A percentile compares a stretch with the other conserved stretches of the same genome.
Evolutionary conservation across 2,329 filamentous ascomycete genomes (phyloP).

Genomic region (Thielaviopsis ethacetica): DNA sequence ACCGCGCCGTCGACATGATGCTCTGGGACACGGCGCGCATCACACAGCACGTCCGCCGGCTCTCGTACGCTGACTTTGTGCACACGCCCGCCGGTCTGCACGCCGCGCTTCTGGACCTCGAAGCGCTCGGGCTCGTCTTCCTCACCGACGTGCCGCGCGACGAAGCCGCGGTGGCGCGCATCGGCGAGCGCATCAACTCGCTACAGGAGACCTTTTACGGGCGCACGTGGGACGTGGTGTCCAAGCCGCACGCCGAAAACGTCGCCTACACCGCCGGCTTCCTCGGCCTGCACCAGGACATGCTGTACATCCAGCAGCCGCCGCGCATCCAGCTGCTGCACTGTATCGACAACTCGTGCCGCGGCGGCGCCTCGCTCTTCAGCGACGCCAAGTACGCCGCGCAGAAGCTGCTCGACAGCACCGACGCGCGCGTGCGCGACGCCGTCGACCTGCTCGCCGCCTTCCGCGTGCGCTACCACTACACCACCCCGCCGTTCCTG

Average conservation of each 20-base stretch:
- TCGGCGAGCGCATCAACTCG: conserved; percentile 58
- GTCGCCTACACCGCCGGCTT: conserved; percentile 75
- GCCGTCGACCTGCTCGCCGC: conserved; percentile 24
- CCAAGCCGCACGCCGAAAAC: conserved; percentile 70
- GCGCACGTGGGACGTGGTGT: conserved; percentile 74
- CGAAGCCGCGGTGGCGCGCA: conserved; percentile 45
- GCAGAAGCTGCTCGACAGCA: conserved; percentile 19
- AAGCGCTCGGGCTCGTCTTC: conserved; percentile 57
- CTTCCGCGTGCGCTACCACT: conserved; percentile 44
- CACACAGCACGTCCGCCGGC: conserved; percentile 30
- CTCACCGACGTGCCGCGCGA: conserved; percentile 56
- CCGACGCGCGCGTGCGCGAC: not conserved
- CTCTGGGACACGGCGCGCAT: conserved; percentile 27
- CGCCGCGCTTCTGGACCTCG: conserved; percentile 44
- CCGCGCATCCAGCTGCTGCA: conserved; percentile 79
- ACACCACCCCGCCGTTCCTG: conserved; percentile 47
- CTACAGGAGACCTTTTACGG: conserved; percentile 86
- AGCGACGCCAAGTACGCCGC: conserved; percentile 55
- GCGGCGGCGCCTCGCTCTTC: conserved; percentile 76
- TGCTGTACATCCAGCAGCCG: conserved; percentile 67
- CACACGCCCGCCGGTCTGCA: conserved; percentile 36
- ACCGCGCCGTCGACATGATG: conserved; percentile 16
- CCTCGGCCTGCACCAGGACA: conserved; percentile 83
- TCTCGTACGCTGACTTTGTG: conserved; percentile 62
- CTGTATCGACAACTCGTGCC: conserved; percentile 64